Evolutionary conservation across 2,329 filamentous ascomycete species (phyloP).

Genomic region (Botrytis aclada): DNA sequence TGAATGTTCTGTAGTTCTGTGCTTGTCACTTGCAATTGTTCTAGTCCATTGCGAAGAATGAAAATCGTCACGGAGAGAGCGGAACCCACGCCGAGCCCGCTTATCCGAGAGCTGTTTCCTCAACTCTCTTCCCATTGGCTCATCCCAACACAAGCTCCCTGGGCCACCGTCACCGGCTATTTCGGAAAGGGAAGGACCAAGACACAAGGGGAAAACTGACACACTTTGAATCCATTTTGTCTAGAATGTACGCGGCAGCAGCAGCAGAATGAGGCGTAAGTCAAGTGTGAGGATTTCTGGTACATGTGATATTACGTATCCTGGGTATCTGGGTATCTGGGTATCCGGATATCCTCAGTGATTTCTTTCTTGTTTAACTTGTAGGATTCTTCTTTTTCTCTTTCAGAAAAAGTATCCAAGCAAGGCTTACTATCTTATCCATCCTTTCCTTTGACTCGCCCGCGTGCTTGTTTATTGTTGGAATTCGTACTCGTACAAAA

Average conservation of each 20-base stretch:
- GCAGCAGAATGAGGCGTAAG: neutral
- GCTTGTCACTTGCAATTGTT: neutral
- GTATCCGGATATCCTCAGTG: neutral
- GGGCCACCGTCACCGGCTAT: neutral
- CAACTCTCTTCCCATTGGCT: neutral
- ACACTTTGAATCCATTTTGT: neutral
- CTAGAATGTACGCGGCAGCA: neutral
- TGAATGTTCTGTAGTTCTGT: neutral
- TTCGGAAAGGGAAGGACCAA: neutral
- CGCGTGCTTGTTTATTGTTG: neutral
- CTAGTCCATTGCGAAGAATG: neutral
- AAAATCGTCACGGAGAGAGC: neutral
- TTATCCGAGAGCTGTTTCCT: neutral
- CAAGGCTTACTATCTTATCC: neutral
- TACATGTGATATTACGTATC: neutral
- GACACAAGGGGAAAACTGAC: neutral
- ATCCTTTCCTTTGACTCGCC: neutral
- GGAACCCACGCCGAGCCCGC: neutral
- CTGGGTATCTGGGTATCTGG: neutral
- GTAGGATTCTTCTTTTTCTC: neutral
- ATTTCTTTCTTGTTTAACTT: neutral
- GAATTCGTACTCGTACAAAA: conserved; percentile 5
- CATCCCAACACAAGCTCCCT: neutral
- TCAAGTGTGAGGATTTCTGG: neutral
- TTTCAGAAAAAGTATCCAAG: neutral